phyloP scores from a whole-genome alignment of 371 early-diverging fungal genomes.

The Choanephora cucurbitarum region DNA sequence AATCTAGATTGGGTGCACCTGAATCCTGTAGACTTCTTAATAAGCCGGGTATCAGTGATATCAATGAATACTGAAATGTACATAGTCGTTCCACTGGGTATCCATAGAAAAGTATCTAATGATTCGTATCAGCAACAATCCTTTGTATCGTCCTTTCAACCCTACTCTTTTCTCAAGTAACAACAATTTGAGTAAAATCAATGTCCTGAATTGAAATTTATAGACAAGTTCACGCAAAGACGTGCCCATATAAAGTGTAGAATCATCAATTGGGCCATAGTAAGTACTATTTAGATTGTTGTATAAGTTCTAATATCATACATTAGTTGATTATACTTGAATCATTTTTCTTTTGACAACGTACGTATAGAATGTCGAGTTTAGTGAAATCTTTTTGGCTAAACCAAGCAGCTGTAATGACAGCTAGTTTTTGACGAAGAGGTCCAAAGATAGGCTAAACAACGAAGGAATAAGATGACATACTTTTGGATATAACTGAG shows the following conservation, averaged over 20 bases:
- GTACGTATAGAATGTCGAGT: slow-evolving; percentile 72
- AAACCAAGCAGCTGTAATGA: slow-evolving; percentile 82
- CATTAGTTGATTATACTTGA: background rate
- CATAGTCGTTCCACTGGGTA: slow-evolving; percentile 79
- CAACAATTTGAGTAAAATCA: slow-evolving; percentile 74
- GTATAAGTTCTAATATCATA: slow-evolving; percentile 58
- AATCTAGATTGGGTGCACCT: slow-evolving; percentile 61
- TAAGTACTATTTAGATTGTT: slow-evolving; percentile 59
- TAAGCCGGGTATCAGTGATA: slow-evolving; percentile 72
- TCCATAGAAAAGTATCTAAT: slow-evolving; percentile 78
- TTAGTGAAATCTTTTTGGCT: slow-evolving; percentile 80
- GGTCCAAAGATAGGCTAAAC: slow-evolving; percentile 74
- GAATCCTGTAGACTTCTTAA: slow-evolving; percentile 65
- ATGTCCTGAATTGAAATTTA: slow-evolving; percentile 74
- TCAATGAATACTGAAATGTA: slow-evolving; percentile 78
- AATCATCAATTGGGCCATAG: slow-evolving; percentile 65
- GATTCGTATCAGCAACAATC: background rate
- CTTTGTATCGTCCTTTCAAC: too few relatives aligned
- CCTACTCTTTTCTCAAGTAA: slow-evolving; percentile 70
- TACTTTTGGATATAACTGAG: too few relatives aligned
- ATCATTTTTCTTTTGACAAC: background rate
- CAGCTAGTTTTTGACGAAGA: slow-evolving; percentile 70
- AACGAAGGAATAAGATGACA: too few relatives aligned
- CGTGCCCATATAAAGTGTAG: slow-evolving; percentile 71
- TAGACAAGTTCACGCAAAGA: slow-evolving; percentile 72